Conservation (phyloP, 1,284 basidiomycete genomes). For the Ganoderma meredithae region DNA sequence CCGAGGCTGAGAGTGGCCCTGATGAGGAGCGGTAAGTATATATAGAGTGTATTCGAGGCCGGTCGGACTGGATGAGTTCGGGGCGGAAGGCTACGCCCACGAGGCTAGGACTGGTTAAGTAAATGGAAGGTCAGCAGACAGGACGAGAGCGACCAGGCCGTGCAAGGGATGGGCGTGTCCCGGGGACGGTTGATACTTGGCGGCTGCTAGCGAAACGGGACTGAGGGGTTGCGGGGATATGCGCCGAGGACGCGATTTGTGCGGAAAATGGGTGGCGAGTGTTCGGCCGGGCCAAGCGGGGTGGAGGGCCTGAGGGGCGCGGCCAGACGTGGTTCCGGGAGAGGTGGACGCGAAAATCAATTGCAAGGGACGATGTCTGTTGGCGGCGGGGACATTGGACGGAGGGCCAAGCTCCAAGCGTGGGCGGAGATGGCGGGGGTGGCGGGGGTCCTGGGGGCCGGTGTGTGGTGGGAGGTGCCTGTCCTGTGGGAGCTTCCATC, state of each 20-base stretch:
- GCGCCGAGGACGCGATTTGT: not conserved
- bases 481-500: conserved; percentile 15
- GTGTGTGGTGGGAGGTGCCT: conserved; percentile 8
- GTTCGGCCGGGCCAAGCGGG: not conserved
- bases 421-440: not conserved
- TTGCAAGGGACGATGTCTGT: not conserved
- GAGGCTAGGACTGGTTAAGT: not conserved
- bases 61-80: not conserved
- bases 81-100: not conserved
- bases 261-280: not conserved
- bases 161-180: not conserved
- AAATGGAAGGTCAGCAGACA: not conserved
- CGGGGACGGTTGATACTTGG: not conserved
- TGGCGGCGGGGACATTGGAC: not conserved
- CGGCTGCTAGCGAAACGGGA: not conserved
- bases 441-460: not conserved
- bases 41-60: not conserved
- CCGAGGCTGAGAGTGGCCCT: not conserved
- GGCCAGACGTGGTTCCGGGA: not conserved
- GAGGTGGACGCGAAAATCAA: not conserved
- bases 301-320: not conserved
- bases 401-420: not conserved
- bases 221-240: not conserved
- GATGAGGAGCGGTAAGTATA: not conserved
- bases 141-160: not conserved